Conservation (phyloP, 1,139 yeast species). For the Hemisphaericaspora xylanilytica region DNA sequence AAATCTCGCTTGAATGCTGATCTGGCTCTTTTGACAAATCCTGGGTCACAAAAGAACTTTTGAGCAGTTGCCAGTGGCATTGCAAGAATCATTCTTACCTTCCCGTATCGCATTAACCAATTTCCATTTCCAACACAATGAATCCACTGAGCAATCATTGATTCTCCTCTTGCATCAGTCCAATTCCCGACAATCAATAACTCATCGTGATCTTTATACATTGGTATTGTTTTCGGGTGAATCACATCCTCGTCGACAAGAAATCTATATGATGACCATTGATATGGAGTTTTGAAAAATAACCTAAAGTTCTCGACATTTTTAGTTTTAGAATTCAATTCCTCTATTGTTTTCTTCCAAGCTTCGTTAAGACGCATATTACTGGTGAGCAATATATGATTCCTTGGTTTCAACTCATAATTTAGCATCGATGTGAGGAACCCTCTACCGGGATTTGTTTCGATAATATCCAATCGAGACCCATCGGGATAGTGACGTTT, state of each 20-base stretch:
- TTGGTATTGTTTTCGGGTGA: conserved; percentile 38
- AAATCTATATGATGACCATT: too few relatives aligned
- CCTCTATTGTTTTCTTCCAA: conserved; percentile 25
- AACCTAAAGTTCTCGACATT: conserved; percentile 31
- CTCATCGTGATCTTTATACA: conserved; percentile 56
- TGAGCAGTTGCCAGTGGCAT: too few relatives aligned
- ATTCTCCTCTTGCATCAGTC: conserved; percentile 56
- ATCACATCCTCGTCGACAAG: too few relatives aligned
- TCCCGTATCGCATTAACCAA: conserved; percentile 75
- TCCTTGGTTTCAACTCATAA: conserved; percentile 54
- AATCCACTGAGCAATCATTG: conserved; percentile 73
- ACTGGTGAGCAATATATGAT: conserved; percentile 58
- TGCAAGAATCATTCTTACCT: conserved; percentile 63
- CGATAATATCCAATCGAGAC: conserved; percentile 54
- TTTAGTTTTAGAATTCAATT: conserved; percentile 21
- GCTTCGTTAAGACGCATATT: conserved; percentile 35
- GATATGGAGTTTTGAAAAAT: conserved; percentile 51
- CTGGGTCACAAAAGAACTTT: conserved; percentile 56
- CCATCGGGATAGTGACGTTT: conserved; percentile 40
- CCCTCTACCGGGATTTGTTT: conserved; percentile 61
- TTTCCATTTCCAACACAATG: conserved; percentile 65
- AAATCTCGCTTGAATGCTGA: conserved; percentile 61
- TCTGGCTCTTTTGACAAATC: conserved; percentile 49
- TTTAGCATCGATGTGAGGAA: conserved; percentile 54
- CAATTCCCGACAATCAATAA: conserved; percentile 67